These are phyloP conservation scores for Coemansia sp. DNA, from an alignment of 192 early-diverging fungal genomes.

Conservation along the genomic window DNA sequence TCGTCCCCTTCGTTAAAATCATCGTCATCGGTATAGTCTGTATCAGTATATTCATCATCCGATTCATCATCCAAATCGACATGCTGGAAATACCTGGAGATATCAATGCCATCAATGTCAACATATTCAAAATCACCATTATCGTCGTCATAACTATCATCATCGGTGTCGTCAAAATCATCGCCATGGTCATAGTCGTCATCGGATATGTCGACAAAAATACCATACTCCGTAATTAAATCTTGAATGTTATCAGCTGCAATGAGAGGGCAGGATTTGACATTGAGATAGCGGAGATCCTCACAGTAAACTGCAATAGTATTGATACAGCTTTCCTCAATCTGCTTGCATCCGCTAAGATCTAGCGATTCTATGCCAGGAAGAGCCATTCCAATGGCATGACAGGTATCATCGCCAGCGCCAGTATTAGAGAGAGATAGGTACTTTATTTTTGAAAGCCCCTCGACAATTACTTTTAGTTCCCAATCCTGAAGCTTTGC, in stretches of 20 bases:
- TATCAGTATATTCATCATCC: too few species aligned
- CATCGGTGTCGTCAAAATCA: slow-evolving; percentile 1
- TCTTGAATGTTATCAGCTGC: neutral
- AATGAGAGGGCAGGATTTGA: neutral
- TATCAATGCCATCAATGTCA: neutral
- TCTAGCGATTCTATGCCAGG: neutral
- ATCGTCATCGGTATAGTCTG: too few species aligned
- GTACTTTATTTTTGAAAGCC: neutral
- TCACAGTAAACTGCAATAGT: neutral
- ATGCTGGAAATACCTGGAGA: too few species aligned
- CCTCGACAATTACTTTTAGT: neutral
- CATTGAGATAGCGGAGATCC: neutral
- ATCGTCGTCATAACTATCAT: neutral
- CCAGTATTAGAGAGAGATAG: neutral
- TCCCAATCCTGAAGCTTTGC: neutral
- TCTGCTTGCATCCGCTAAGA: neutral
- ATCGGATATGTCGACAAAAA: neutral
- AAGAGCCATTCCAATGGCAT: neutral
- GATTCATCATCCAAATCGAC: too few species aligned
- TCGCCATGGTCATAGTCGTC: neutral
- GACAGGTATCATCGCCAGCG: neutral
- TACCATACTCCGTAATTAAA: neutral
- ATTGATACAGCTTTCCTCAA: neutral
- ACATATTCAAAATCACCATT: neutral
- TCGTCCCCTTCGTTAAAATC: too few species aligned